phyloP scores from a whole-genome alignment of 441 rosid species.

The Mallotus japonicus region DNA sequence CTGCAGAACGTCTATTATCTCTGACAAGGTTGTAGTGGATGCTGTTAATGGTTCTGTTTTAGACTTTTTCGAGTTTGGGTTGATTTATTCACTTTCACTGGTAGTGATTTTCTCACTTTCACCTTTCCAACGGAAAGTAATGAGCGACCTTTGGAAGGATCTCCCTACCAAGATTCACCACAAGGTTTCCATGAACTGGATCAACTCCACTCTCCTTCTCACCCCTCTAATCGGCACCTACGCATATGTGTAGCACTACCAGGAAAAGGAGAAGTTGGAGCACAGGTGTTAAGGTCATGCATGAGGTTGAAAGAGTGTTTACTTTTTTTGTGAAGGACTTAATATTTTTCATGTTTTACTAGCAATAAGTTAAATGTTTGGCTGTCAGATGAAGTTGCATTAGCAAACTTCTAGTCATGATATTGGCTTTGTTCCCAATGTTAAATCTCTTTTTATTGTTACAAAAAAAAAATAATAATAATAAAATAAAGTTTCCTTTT shows the following conservation, averaged over 20 bases:
- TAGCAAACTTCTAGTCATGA: background rate
- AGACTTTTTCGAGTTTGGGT: no score
- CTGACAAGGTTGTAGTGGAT: no score
- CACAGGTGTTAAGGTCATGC: slow-evolving; percentile 62
- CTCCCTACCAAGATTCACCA: slow-evolving; percentile 74
- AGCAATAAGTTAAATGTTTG: slow-evolving; percentile 18
- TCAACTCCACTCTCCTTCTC: slow-evolving; percentile 74
- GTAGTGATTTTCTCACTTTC: slow-evolving; percentile 93
- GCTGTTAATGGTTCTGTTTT: no score
- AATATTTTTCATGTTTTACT: slow-evolving; percentile 4
- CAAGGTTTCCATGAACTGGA: slow-evolving; percentile 93
- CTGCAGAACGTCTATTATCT: no score
- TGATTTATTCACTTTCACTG: slow-evolving; percentile 60
- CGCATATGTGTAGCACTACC: slow-evolving; percentile 59
- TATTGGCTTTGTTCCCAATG: background rate
- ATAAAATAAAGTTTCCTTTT: no score
- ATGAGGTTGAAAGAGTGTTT: background rate
- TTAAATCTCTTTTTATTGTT: background rate
- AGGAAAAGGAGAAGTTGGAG: slow-evolving; percentile 83
- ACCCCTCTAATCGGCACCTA: slow-evolving; percentile 69
- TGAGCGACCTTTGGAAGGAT: slow-evolving; percentile 85
- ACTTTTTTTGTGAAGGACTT: background rate
- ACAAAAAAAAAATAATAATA: no score
- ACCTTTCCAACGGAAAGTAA: slow-evolving; percentile 90
- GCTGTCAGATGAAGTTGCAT: slow-evolving; percentile 10